Conservation (phyloP, 441 rosid genomes). For the Corymbia calophylla region DNA sequence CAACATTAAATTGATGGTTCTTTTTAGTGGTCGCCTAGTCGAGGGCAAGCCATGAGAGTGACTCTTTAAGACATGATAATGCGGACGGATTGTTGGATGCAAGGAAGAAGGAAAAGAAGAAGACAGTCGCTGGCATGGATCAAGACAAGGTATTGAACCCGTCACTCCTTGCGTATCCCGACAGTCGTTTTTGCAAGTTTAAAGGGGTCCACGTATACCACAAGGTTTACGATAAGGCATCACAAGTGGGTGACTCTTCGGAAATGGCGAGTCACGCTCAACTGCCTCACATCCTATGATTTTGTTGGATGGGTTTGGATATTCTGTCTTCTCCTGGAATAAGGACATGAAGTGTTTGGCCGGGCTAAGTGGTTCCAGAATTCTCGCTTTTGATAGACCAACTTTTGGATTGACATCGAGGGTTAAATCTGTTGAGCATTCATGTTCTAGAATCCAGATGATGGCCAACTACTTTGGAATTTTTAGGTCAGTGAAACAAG, state of each 20-base stretch:
- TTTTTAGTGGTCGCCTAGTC: not conserved
- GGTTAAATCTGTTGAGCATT: constrained; percentile 14
- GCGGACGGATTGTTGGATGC: constrained; percentile 26
- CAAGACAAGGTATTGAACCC: constrained; percentile 71
- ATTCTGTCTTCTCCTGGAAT: constrained; percentile 81
- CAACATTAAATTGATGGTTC: not conserved
- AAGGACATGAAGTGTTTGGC: constrained; percentile 70
- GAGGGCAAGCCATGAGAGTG: not conserved
- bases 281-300: constrained; percentile 45
- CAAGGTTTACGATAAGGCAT: constrained; percentile 43
- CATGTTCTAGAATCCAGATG: not conserved
- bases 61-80: not conserved
- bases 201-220: constrained; percentile 70
- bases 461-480: not conserved
- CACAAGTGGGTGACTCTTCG: constrained; percentile 13
- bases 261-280: not conserved
- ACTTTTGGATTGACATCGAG: constrained; percentile 89
- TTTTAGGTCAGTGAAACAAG: not conserved
- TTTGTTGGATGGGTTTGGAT: constrained; percentile 80
- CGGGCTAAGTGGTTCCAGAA: constrained; percentile 47
- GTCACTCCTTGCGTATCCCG: constrained; percentile 66
- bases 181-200: constrained; percentile 88
- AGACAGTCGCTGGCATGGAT: constrained; percentile 49
- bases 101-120: constrained; percentile 14
- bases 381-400: constrained; percentile 86